Evolutionary conservation across 495 filamentous ascomycete genomes (phyloP), one percentile per base, ranked within the genome.

Genomic region (Neurospora sp.): DNA sequence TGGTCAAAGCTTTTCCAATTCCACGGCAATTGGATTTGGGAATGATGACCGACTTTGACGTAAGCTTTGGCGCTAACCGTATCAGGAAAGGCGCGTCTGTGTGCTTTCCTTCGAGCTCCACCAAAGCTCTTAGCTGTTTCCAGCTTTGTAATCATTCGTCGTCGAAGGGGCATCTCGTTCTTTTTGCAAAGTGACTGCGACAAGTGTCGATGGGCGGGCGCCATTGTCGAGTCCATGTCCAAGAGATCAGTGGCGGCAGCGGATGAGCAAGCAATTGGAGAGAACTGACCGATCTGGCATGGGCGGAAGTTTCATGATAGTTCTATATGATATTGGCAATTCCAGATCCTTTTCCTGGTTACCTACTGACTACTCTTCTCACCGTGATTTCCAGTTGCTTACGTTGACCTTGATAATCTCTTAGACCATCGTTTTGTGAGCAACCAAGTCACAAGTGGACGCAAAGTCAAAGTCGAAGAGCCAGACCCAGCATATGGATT

Each of bases 221-320:
- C n/a, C n/a, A 46, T 60, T 14, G 27, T 62, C 23, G n/a, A 35
- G 23, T 31, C 27, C 16, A 37, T 27, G 35, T 38, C 62, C 39
- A 72, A 35, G 42, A 31, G 38, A 41, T 39, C 37, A 69, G 70
- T 71, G 69, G 70, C 69, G 35, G 35, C 42, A 42, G 60, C 69
- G 20, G 9, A 71, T 70, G 42, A 35, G 54, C 54, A 66, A 66
- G 54, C 54, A 66, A 31, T 66, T 66, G 54, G 54, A 37, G 14
- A 41, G 40, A 72, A 49, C 70, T 20, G 42, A 38, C 39, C 8
- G 20, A 37, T 71, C 7, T 18, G 54, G 54, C 23, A 35, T 31
- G 70, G 41, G 54, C 20, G 14, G 77, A 77, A 77, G 39, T 71
- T 78, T 77, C 77, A 70, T 49, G 76, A 74, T 69, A 77, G 75